Evolutionary conservation across 2,329 filamentous ascomycete species (phyloP), one percentile per base, ranked within the genome.

Genomic region (Xylaria sp.): DNA sequence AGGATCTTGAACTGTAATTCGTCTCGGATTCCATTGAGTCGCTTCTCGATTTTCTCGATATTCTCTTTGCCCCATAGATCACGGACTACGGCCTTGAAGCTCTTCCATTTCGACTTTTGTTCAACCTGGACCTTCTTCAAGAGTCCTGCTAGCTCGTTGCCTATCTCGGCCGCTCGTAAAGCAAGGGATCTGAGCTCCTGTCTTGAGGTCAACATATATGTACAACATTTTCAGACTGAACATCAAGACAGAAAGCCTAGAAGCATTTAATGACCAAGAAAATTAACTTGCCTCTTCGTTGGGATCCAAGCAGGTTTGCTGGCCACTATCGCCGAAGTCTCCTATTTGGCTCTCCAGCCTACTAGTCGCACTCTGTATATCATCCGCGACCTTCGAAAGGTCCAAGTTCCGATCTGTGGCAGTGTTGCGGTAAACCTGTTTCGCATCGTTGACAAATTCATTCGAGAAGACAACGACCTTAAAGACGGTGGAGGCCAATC

Each of bases 361-460:
- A 4, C 44, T 49, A 5, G 61, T 60, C 2, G 56, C 54, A 43
- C 22, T 46, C 20, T 58, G 60, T 17, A 65, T 53, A 40, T 49
- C 59, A 17, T 54, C 43, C 7, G 51, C 44, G 24, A 63, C 45
- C 9, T 39, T 52, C 7, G 26, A 47, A 7, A 65, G 42, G 38
- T 66, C 60, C 6, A 48, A 13, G 18, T 61, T 64, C 17, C 29
- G 48, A 22, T 59, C 56, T 3, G 57, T 66, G 9, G 52, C 50
- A 9, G 59, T 63, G 1, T 62, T 53, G 2, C 40, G 49, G 38
- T 63, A 58, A n/a, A 65, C 54, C 34, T 66, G 59, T 37, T 65
- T 65, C 21, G 44, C 56, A 21, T 65, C 54, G 20, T 37, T 22
- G 6, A 64, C 50, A n/a, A 65, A 61, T 16, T 62, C 54, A 20